A percentile compares a stretch with the other conserved stretches of the same genome.
Evolutionary conservation across 2,329 filamentous ascomycete species (phyloP).

Genomic region (Aspergillus tanneri): DNA sequence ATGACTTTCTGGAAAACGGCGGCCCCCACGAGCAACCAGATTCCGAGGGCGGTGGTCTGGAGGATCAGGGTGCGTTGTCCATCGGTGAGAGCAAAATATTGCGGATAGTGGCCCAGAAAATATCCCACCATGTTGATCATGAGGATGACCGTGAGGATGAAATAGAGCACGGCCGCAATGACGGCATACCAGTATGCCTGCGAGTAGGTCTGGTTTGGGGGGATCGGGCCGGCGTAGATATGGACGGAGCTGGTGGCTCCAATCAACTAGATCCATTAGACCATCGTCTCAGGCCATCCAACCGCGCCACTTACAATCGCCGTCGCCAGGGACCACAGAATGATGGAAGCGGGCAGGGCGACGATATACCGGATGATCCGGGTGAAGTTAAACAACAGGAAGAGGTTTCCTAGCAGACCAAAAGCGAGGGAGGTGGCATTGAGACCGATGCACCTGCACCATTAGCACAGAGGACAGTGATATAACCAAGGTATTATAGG

Average conservation of each 20-base stretch:
- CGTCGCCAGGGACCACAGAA: slow-evolving; percentile 69
- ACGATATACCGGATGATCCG: slow-evolving; percentile 74
- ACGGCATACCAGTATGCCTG: slow-evolving; percentile 87
- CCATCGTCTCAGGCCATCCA: no score
- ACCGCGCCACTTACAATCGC: slow-evolving; percentile 49
- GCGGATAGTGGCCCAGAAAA: slow-evolving; percentile 69
- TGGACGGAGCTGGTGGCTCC: slow-evolving; percentile 66
- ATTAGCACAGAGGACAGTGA: no score
- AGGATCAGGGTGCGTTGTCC: slow-evolving; percentile 85
- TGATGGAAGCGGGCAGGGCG: slow-evolving; percentile 78
- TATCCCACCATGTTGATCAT: slow-evolving; percentile 78
- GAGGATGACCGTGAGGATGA: slow-evolving; percentile 73
- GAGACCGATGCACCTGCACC: slow-evolving; percentile 67
- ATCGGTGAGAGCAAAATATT: slow-evolving; percentile 74
- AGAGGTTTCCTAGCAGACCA: slow-evolving; percentile 75
- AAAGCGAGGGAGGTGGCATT: slow-evolving; percentile 76
- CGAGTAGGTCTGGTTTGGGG: slow-evolving; percentile 59
- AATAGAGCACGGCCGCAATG: slow-evolving; percentile 76
- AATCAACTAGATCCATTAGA: slow-evolving; percentile 52
- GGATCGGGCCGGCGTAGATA: slow-evolving; percentile 54
- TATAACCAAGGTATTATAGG: no score
- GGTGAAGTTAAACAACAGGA: slow-evolving; percentile 85
- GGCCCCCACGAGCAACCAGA: slow-evolving; percentile 77
- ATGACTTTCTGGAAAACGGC: slow-evolving; percentile 72
- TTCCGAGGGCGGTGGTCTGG: slow-evolving; percentile 81